phyloP scores from a whole-genome alignment of 2,329 filamentous ascomycete genomes.

The Diaporthe citrichinensis region DNA sequence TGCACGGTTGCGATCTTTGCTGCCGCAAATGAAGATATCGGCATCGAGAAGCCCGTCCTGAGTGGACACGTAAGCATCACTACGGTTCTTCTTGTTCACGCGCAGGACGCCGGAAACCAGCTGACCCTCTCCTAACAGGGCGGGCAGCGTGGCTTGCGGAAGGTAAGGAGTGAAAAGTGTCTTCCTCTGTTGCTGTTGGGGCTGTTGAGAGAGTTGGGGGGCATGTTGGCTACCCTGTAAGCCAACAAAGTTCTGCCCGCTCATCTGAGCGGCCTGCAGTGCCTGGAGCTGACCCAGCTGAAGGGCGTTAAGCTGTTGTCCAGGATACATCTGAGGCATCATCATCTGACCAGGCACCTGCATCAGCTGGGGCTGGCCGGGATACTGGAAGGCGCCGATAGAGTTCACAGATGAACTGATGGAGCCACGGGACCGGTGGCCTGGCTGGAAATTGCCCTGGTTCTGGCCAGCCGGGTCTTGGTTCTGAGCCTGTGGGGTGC shows the following conservation, averaged over 20 bases:
- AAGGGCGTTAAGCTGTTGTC: constrained; percentile 88
- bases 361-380: constrained; percentile 87
- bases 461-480: constrained; percentile 63
- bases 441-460: constrained; percentile 86
- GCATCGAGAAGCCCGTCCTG: constrained; percentile 90
- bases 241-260: constrained; percentile 79
- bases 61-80: constrained; percentile 97
- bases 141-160: constrained; percentile 92
- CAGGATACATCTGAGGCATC: constrained; percentile 85
- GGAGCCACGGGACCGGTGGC: constrained; percentile 88
- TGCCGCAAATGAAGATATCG: constrained; percentile 99
- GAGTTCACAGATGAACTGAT: constrained; percentile 87
- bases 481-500: constrained; percentile 85
- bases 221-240: constrained; percentile 81
- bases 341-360: constrained; percentile 90
- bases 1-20: constrained; percentile 97
- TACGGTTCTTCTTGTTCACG: constrained; percentile 99
- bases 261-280: constrained; percentile 89
- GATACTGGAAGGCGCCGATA: constrained; percentile 91
- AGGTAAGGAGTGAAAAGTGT: constrained; percentile 98
- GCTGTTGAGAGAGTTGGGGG: constrained; percentile 75
- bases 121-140: constrained; percentile 90
- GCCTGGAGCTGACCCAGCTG: constrained; percentile 93
- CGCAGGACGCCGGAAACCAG: constrained; percentile 96
- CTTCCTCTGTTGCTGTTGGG: constrained; percentile 94